Conservation (phyloP, 306 rosid genomes). For the Cicer chorassanicum region DNA sequence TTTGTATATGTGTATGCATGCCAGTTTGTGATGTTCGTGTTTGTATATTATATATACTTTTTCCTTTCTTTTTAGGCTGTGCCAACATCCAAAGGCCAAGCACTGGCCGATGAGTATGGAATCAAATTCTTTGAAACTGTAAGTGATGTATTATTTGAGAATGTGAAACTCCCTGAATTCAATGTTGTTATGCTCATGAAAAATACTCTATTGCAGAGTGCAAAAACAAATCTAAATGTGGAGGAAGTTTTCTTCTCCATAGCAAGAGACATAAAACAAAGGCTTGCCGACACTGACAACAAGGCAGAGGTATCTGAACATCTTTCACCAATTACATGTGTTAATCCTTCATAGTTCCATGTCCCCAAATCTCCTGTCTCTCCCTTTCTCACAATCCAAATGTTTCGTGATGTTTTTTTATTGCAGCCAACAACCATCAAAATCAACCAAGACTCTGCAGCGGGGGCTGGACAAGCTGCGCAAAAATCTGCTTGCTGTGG, state of each 20-base stretch:
- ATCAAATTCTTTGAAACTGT: constrained; percentile 97
- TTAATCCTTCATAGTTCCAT: background rate
- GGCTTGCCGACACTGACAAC: constrained; percentile 80
- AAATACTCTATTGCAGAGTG: constrained; percentile 65
- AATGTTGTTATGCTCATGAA: constrained; percentile 42
- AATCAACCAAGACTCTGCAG: constrained; percentile 73
- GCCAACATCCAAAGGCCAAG: constrained; percentile 95
- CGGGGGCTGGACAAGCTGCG: constrained; percentile 66
- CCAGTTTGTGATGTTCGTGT: constrained; percentile 28
- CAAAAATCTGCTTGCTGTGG: constrained; percentile 88
- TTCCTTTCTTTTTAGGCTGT: constrained; percentile 64
- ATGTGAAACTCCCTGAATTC: constrained; percentile 28
- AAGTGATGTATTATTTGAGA: constrained; percentile 51
- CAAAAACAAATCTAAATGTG: constrained; percentile 91
- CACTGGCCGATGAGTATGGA: constrained; percentile 96
- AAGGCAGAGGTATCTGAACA: constrained; percentile 71
- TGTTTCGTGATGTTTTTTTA: background rate
- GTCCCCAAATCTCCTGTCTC: background rate
- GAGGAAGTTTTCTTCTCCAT: constrained; percentile 96
- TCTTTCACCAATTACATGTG: background rate
- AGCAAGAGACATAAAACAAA: constrained; percentile 88
- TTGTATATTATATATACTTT: background rate
- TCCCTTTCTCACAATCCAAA: background rate
- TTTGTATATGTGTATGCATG: background rate
- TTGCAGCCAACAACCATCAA: constrained; percentile 78